A percentile compares a stretch with the other conserved stretches of the same genome.
phyloP scores from a whole-genome alignment of 1,284 basidiomycete genomes.

The Irpex sp. region DNA sequence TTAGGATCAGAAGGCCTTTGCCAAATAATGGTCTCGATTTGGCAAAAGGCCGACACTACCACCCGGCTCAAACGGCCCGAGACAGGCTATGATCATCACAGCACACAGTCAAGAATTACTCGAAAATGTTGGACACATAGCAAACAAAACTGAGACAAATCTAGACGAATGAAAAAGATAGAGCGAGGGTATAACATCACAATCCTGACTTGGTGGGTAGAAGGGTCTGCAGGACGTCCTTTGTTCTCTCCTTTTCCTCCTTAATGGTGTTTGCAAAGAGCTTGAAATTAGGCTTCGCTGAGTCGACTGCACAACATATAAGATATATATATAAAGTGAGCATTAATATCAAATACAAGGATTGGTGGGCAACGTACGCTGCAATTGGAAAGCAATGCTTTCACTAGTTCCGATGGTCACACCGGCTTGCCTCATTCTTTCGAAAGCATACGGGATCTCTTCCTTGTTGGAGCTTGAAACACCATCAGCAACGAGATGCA shows the following conservation, averaged over 20 bases:
- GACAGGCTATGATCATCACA: background rate
- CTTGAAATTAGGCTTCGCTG: conserved; percentile 67
- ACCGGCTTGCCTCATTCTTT: conserved; percentile 69
- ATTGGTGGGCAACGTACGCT: conserved; percentile 35
- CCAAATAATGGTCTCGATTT: conserved; percentile 16
- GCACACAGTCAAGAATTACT: background rate
- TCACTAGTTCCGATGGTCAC: conserved; percentile 80
- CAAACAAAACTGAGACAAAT: too few species aligned
- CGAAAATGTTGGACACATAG: too few species aligned
- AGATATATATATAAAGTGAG: background rate
- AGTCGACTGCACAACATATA: conserved; percentile 42
- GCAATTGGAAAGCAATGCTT: conserved; percentile 74
- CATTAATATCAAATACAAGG: background rate
- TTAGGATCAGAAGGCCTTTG: conserved; percentile 22
- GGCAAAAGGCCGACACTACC: background rate
- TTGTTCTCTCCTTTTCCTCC: conserved; percentile 64
- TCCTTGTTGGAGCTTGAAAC: conserved; percentile 77
- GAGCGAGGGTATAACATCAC: background rate
- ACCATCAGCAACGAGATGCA: conserved; percentile 77
- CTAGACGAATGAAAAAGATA: too few species aligned
- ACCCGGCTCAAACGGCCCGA: background rate
- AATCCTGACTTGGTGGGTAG: conserved; percentile 7
- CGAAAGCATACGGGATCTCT: conserved; percentile 59
- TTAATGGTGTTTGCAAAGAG: conserved; percentile 71
- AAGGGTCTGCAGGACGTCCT: conserved; percentile 15